Percentiles rank a stretch among this genome's conserved stretches.
Evolutionary conservation across 2,329 filamentous ascomycete species (phyloP).

Genomic region (Trichoderma hamatum): DNA sequence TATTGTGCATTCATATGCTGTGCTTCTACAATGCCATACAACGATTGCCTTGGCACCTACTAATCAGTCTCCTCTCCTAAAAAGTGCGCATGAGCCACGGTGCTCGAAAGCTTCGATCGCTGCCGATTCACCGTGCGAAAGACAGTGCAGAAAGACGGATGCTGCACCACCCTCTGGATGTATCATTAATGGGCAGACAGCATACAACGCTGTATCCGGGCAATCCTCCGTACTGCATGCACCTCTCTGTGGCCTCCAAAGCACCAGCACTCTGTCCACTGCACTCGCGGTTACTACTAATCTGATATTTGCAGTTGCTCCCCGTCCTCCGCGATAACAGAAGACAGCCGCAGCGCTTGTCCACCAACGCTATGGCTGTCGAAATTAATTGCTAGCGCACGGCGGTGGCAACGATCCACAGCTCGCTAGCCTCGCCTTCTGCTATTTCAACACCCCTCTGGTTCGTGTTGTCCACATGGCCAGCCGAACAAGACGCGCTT

Average conservation of each 20-base stretch:
- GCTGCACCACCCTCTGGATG: not conserved
- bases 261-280: not conserved
- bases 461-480: slow-evolving; percentile 15
- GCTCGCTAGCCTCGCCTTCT: not conserved
- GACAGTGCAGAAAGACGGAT: not conserved
- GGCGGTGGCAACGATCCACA: slow-evolving; percentile 3
- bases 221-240: not conserved
- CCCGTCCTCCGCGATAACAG: not conserved
- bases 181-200: not conserved
- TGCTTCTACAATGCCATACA: too few species aligned
- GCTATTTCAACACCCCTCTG: slow-evolving; percentile 23
- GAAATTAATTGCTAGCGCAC: slow-evolving; percentile 29
- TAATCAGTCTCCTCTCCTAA: not conserved
- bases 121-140: not conserved
- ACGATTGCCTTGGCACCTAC: not conserved
- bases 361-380: not conserved
- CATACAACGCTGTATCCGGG: not conserved
- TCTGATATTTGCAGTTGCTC: not conserved
- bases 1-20: too few species aligned
- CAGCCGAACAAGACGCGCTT: not conserved
- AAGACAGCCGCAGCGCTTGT: not conserved
- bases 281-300: not conserved
- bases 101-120: not conserved
- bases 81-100: not conserved
- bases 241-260: not conserved